Base-by-base conservation (phyloP, 805 yeast genomes). In the Maudiozyma bulderi region DNA sequence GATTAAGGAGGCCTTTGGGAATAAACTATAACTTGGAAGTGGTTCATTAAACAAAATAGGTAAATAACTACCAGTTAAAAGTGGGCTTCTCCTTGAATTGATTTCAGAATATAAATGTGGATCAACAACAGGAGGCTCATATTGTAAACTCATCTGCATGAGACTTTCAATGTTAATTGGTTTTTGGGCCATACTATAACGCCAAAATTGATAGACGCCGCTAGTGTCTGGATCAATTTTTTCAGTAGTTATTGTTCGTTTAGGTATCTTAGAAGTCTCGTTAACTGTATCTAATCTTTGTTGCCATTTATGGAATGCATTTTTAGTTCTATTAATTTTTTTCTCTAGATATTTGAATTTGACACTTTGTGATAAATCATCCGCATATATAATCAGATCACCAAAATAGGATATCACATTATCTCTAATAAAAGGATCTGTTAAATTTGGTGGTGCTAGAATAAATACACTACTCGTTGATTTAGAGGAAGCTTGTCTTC, bases 401-500 rank as follows among this genome's bases (percentile, higher is more conserved):
- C 96, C 97, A 69, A 87, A 90, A 60, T 82, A 90, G 1, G 98
- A 96, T 43, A 91, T 81, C 10, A 86, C 95, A 48, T 80, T 78
- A 45, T 80, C 81, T 58, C 86, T 86, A 0, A 91, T 77, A 57
- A 84, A 88, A 1, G 77, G 70, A 49, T 77, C 76, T 38, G 96
- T 96, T 55, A 91, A 73, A 9, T 95, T 93, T 57, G 91, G 86
- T 3, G 96, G 88, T 8, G 95, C 90, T 71, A 87, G 75, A 31
- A 89, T 31, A 82, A 80, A 46, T 76, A 74, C 64, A 49, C 80
- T 76, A 48, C 74, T 76, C 39, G 79, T 73, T 5, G 80, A 70
- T 45, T 79, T 77, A 43, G 78, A 73, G 20, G 77, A 72, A 64
- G 85, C 72, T 45, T 82, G 76, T 56, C 93, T 74, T 59, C 93